Conservation (phyloP, 2,329 filamentous ascomycete species). For the Fusarium phyllophilum region DNA sequence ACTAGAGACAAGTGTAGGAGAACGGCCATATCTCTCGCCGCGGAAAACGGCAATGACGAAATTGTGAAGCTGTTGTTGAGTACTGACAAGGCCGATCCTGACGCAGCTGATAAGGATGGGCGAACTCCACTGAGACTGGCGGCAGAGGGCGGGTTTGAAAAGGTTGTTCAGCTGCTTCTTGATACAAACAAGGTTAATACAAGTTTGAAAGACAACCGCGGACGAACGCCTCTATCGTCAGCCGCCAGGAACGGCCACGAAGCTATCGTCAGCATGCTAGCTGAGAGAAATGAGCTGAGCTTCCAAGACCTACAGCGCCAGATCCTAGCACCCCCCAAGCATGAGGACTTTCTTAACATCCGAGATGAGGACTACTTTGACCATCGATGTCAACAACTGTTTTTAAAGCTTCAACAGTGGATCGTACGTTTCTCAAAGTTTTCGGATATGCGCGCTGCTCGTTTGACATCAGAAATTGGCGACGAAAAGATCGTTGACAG, state of each 20-base stretch:
- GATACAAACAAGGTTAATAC: background rate
- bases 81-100: background rate
- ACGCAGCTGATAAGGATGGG: background rate
- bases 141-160: background rate
- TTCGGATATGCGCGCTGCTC: background rate
- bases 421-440: background rate
- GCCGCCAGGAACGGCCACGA: background rate
- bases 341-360: background rate
- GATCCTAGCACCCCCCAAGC: background rate
- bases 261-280: background rate
- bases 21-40: background rate
- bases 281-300: background rate
- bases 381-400: background rate
- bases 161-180: background rate
- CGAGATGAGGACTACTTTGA: background rate
- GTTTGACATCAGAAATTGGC: background rate
- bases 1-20: background rate
- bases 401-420: background rate
- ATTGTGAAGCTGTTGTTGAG: background rate
- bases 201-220: background rate
- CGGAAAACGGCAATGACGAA: background rate
- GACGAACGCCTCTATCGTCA: background rate
- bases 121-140: background rate
- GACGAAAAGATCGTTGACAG: background rate
- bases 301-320: background rate